Conservation (phyloP, 805 yeast species). For the Candida railenensis region DNA sequence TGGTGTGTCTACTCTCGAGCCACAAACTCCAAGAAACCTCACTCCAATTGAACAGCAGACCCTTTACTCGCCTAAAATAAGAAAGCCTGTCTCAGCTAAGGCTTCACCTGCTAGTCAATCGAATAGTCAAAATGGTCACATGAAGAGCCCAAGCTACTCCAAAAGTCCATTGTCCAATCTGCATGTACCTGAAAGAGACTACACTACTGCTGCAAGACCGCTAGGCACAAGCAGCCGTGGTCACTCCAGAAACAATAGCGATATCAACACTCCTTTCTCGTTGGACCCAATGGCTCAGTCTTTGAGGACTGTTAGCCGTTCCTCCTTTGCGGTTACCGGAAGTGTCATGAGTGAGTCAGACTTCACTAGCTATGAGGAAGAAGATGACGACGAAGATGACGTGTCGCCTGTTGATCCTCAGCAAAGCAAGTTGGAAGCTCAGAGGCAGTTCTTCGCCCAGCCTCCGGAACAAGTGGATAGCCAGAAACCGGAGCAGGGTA, state of each 20-base stretch:
- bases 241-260: neutral
- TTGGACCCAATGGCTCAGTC: conserved; percentile 1
- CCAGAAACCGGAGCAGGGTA: neutral
- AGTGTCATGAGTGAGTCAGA: conserved; percentile 3
- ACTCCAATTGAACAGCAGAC: neutral
- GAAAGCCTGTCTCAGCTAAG: neutral
- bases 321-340: conserved; percentile 1
- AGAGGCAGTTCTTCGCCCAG: conserved; percentile 3
- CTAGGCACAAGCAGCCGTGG: neutral
- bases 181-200: neutral
- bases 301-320: conserved; percentile 2
- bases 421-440: conserved; percentile 1
- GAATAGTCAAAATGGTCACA: neutral
- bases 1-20: neutral
- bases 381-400: neutral
- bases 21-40: neutral
- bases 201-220: neutral
- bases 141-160: neutral
- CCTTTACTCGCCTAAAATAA: conserved; percentile 1
- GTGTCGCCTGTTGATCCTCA: neutral
- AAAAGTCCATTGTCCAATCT: conserved; percentile 2
- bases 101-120: conserved; percentile 1
- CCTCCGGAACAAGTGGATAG: neutral
- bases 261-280: neutral
- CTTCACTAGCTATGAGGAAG: conserved; percentile 1